phyloP scores from a whole-genome alignment of 768 basidiomycete genomes.

The Boletus rubropictus region DNA sequence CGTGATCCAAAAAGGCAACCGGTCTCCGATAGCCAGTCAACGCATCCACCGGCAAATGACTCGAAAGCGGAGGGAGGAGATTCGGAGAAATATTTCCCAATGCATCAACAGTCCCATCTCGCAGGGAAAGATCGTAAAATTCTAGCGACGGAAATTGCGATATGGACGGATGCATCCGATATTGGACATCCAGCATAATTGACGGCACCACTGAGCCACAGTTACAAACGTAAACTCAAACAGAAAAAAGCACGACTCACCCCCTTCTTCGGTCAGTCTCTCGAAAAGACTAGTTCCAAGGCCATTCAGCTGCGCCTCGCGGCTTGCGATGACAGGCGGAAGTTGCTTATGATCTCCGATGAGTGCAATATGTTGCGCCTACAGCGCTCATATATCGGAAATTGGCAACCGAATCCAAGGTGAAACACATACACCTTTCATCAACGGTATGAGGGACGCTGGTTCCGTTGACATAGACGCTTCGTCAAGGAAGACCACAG shows the following conservation, averaged over 20 bases:
- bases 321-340: conserved; percentile 79
- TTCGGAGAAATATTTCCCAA: conserved; percentile 41
- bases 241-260: conserved; percentile 40
- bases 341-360: conserved; percentile 98
- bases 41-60: conserved; percentile 39
- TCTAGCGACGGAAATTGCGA: conserved; percentile 80
- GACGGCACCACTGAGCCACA: conserved; percentile 63
- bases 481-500: conserved; percentile 90
- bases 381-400: conserved; percentile 14
- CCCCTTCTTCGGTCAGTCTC: conserved; percentile 73
- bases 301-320: conserved; percentile 66
- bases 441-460: conserved; percentile 82
- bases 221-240: conserved; percentile 1
- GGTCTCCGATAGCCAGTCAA: conserved; percentile 43
- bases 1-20: conserved; percentile 80
- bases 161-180: conserved; percentile 91
- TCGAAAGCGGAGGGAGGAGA: conserved; percentile 58
- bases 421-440: conserved; percentile 75
- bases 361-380: conserved; percentile 79
- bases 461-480: conserved; percentile 97
- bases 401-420: conserved; percentile 1
- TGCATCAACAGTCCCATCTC: conserved; percentile 68
- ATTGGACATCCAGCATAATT: conserved; percentile 91
- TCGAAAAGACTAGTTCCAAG: conserved; percentile 84
- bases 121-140: conserved; percentile 69